phyloP scores from a whole-genome alignment of 257 asterid genomes.

The Scutellaria galericulata region DNA sequence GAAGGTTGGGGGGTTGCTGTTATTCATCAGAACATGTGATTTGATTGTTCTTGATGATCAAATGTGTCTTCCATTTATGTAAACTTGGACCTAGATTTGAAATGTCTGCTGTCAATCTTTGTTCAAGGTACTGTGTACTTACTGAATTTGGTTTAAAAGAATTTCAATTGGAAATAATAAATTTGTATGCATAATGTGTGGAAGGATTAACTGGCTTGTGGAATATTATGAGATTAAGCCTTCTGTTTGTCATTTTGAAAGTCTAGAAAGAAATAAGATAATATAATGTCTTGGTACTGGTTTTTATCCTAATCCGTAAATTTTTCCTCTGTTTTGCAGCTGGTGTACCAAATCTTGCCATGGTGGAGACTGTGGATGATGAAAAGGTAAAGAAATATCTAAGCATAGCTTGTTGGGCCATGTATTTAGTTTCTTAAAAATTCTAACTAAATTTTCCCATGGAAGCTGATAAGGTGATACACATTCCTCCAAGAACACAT shows the following conservation, averaged over 20 bases:
- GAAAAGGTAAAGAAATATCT: constrained; percentile 64
- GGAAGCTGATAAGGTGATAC: constrained; percentile 17
- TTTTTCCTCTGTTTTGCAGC: constrained; percentile 47
- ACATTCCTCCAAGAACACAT: constrained; percentile 8
- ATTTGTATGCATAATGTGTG: constrained; percentile 1
- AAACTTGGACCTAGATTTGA: background rate
- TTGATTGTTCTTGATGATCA: constrained; percentile 21
- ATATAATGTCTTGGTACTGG: background rate
- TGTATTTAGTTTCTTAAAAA: background rate
- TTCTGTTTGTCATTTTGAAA: background rate
- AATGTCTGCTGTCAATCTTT: constrained; percentile 1
- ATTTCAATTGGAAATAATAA: constrained; percentile 8
- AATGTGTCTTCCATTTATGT: background rate
- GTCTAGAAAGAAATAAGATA: background rate
- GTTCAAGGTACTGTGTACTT: background rate
- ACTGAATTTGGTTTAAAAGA: constrained; percentile 1
- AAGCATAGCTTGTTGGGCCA: background rate
- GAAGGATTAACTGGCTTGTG: constrained; percentile 16
- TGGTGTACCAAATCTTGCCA: constrained; percentile 84
- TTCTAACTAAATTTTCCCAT: background rate
- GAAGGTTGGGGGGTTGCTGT: background rate
- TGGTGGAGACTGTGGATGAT: constrained; percentile 97
- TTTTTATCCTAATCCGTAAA: constrained; percentile 8
- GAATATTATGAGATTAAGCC: background rate
- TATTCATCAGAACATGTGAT: background rate